Evolutionary conservation across 2,329 filamentous ascomycete genomes (phyloP), one percentile per base, ranked within the genome.

Genomic region (Xylaria digitata): DNA sequence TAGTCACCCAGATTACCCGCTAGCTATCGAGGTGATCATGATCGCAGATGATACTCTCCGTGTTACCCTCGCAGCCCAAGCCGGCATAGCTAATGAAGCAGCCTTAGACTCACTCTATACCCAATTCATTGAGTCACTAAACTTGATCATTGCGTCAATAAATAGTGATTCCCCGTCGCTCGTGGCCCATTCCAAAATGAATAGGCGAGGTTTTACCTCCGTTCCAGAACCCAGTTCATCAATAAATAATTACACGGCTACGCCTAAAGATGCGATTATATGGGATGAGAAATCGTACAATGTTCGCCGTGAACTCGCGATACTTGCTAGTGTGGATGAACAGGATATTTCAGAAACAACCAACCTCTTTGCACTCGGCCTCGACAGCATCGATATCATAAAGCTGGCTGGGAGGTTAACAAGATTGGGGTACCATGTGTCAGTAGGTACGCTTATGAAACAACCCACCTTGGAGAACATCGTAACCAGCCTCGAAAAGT

Each of bases 361-460:
- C 0, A 90, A 90, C 0, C 87, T 97, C 11, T 89, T 96, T 45
- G 89, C 95, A 72, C 84, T 97, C 37, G 94, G 94, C 0, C 84
- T 97, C 6, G 95, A 97, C 81, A 97, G 94, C 74, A 96, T 97
- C 65, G 94, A 97, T 78, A 87, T 91, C 1, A 95, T 97, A 77
- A 96, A 93, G 73, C 81, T 97, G 0, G 91, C 92, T 0, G 89
- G 93, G 0, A 86, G 89, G 60, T 82, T 97, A 1, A 91, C 86
- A 69, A 86, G 84, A 50, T 78, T 80, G 4, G 86, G 85, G 0
- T 80, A 96, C 21, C 75, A 80, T 0, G 77, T 97, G 11, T 82
- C 90, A 0, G 88, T 94, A n/a, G 92, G 92, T 71, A 83, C 85
- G n/a, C 89, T 97, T 23, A 91, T 97, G 84, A 89, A 87, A 59